Conservation (phyloP, 768 basidiomycete species). For the Suillus occidentalis region DNA sequence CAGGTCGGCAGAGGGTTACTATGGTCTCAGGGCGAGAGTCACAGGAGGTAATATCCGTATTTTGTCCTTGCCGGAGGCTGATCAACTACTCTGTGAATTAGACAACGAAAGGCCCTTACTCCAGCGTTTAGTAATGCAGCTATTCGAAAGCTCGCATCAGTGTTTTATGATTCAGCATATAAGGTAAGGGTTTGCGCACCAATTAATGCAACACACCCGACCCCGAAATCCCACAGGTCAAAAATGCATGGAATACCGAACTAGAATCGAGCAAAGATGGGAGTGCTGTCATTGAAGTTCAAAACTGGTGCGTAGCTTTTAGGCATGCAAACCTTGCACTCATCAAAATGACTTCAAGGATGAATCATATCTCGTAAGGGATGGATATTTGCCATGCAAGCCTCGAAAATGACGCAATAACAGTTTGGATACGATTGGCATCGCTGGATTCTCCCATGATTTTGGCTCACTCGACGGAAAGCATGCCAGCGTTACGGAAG, state of each 20-base stretch:
- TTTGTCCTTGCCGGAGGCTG: slow-evolving; percentile 21
- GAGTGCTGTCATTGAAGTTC: slow-evolving; percentile 33
- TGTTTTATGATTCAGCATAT: slow-evolving; percentile 31
- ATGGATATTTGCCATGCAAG: not conserved
- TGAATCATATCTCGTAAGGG: slow-evolving; percentile 30
- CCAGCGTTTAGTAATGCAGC: slow-evolving; percentile 27
- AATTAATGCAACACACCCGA: not conserved
- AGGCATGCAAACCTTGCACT: not conserved
- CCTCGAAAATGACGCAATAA: not conserved
- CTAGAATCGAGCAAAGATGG: slow-evolving; percentile 13
- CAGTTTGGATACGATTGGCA: slow-evolving; percentile 55
- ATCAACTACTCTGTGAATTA: slow-evolving; percentile 7
- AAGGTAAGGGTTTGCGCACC: slow-evolving; percentile 17
- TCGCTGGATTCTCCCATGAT: slow-evolving; percentile 58
- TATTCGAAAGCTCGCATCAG: slow-evolving; percentile 20
- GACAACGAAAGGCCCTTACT: slow-evolving; percentile 28
- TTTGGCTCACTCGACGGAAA: slow-evolving; percentile 53
- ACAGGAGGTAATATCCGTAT: slow-evolving; percentile 35
- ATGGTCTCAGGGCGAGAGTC: slow-evolving; percentile 41
- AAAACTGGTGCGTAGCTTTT: slow-evolving; percentile 22
- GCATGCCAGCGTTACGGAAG: slow-evolving; percentile 38
- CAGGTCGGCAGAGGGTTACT: slow-evolving; percentile 34
- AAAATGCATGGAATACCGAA: slow-evolving; percentile 26
- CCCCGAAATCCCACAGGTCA: slow-evolving; percentile 16
- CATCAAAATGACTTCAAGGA: slow-evolving; percentile 11